phyloP scores from a whole-genome alignment of 2,329 filamentous ascomycete species.

The Arthrobotrys iridis region DNA sequence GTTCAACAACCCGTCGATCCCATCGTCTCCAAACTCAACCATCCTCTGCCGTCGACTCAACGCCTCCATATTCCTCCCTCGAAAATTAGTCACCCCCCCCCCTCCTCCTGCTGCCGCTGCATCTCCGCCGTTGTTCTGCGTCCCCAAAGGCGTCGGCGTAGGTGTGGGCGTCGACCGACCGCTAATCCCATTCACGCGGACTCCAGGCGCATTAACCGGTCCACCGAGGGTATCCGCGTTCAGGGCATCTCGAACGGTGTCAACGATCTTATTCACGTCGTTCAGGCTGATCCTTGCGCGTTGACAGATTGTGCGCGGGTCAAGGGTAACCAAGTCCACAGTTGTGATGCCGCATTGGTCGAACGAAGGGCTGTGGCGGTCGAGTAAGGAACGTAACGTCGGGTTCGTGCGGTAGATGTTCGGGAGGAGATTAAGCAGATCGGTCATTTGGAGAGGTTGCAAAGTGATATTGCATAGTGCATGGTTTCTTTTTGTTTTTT shows the following conservation, averaged over 20 bases:
- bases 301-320: slow-evolving; percentile 83
- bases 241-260: slow-evolving; percentile 73
- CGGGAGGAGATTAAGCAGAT: slow-evolving; percentile 40
- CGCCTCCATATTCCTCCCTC: slow-evolving; percentile 61
- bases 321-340: slow-evolving; percentile 84
- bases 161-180: not conserved
- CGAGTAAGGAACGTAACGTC: slow-evolving; percentile 62
- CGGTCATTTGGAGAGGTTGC: slow-evolving; percentile 40
- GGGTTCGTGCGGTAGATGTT: slow-evolving; percentile 44
- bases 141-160: slow-evolving; percentile 17
- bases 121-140: slow-evolving; percentile 52
- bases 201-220: slow-evolving; percentile 57
- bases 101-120: slow-evolving; percentile 52
- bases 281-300: slow-evolving; percentile 82
- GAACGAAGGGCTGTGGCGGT: slow-evolving; percentile 77
- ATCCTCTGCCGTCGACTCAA: slow-evolving; percentile 62
- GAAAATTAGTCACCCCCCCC: slow-evolving; percentile 54
- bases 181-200: not conserved
- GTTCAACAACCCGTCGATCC: slow-evolving; percentile 75
- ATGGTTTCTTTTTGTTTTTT: slow-evolving; percentile 13
- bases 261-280: slow-evolving; percentile 78
- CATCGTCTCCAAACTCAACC: slow-evolving; percentile 82
- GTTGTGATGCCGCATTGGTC: slow-evolving; percentile 81
- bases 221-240: slow-evolving; percentile 69
- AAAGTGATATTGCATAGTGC: not conserved